Conservation (phyloP, 495 filamentous ascomycete species). For the Penicillium chermesinum region DNA sequence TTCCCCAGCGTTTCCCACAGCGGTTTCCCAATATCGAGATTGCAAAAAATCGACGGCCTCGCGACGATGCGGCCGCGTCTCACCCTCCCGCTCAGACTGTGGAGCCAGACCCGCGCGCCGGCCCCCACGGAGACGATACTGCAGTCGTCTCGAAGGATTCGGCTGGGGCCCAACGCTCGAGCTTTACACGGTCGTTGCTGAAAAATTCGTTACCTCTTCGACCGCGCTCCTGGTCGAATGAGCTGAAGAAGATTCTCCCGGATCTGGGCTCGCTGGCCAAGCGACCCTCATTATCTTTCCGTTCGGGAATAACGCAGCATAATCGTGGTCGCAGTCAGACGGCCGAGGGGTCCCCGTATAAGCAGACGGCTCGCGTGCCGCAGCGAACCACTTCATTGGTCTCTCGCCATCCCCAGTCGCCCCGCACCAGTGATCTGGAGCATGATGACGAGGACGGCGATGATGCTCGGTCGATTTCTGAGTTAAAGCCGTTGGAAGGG, state of each 20-base stretch:
- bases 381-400: conserved; percentile 11
- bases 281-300: conserved; percentile 45
- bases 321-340: conserved; percentile 30
- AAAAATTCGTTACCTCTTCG: conserved; percentile 35
- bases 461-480: conserved; percentile 18
- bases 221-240: conserved; percentile 39
- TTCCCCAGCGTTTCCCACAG: no score
- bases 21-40: background rate
- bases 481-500: conserved; percentile 27
- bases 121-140: conserved; percentile 15
- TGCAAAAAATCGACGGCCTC: background rate
- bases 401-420: background rate
- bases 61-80: background rate
- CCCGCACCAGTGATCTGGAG: background rate
- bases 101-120: conserved; percentile 8
- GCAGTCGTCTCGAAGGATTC: conserved; percentile 12
- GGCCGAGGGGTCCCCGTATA: conserved; percentile 10
- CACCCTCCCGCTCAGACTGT: conserved; percentile 7
- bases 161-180: conserved; percentile 21
- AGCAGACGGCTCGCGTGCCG: background rate
- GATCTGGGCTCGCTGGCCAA: conserved; percentile 40
- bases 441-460: conserved; percentile 19
- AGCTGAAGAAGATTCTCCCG: conserved; percentile 41
- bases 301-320: conserved; percentile 23
- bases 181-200: conserved; percentile 38